These are phyloP conservation scores for Phaeomoniella chlamydospora DNA, from an alignment of 2,329 filamentous ascomycete species.

Conservation along the genomic window DNA sequence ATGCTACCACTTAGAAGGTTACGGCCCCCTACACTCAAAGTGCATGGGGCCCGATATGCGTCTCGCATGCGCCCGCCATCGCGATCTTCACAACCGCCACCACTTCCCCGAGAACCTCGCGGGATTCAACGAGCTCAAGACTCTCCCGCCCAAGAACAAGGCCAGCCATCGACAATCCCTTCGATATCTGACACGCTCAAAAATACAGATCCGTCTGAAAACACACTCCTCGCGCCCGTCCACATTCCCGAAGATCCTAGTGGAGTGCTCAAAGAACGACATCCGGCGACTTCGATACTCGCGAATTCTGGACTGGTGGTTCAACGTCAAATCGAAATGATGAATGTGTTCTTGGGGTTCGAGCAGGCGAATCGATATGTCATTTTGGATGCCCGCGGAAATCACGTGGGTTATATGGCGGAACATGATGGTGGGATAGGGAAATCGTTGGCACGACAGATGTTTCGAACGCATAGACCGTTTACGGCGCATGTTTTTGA, in stretches of 20 bases:
- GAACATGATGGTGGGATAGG: conserved; percentile 48
- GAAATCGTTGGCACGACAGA: conserved; percentile 41
- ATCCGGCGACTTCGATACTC: conserved; percentile 43
- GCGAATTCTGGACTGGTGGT: conserved; percentile 48
- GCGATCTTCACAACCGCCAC: background rate
- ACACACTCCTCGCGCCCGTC: conserved; percentile 43
- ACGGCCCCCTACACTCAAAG: background rate
- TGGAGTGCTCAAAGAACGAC: conserved; percentile 41
- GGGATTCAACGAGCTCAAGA: background rate
- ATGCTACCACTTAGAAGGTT: conserved; percentile 1
- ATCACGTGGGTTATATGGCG: conserved; percentile 49
- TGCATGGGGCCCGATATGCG: background rate
- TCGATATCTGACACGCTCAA: conserved; percentile 24
- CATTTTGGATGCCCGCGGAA: conserved; percentile 49
- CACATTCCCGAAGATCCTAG: conserved; percentile 46
- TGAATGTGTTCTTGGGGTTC: conserved; percentile 52
- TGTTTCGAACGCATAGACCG: conserved; percentile 46
- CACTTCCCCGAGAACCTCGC: background rate
- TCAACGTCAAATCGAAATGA: conserved; percentile 49
- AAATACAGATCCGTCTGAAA: conserved; percentile 27
- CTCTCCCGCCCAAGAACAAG: conserved; percentile 4
- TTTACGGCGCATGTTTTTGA: conserved; percentile 55
- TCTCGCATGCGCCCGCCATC: background rate
- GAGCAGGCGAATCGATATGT: conserved; percentile 54
- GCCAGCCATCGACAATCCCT: conserved; percentile 22